These are phyloP conservation scores for Entoloma clypeatum DNA, from an alignment of 1,284 basidiomycete species.

Conservation along the genomic window DNA sequence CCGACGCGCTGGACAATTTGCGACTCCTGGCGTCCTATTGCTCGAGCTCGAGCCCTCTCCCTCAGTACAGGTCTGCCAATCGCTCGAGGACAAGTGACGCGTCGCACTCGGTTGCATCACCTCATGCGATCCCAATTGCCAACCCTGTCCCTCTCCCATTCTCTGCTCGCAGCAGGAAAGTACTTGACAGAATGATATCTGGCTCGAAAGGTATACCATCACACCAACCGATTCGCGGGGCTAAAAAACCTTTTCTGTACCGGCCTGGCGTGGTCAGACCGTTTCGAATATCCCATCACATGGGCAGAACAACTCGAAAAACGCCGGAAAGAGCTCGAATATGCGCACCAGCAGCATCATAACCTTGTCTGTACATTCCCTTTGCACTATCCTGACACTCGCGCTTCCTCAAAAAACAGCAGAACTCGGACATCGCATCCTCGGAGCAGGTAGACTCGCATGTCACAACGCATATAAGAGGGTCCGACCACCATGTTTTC, in stretches of 20 bases:
- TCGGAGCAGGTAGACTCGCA: neutral
- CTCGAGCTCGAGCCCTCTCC: no score
- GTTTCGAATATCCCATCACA: slow-evolving; percentile 8
- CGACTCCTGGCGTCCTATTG: no score
- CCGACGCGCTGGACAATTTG: no score
- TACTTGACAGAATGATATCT: slow-evolving; percentile 28
- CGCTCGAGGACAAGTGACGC: no score
- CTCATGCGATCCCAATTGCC: slow-evolving; percentile 21
- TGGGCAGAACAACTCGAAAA: slow-evolving; percentile 16
- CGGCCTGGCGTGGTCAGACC: slow-evolving; percentile 7
- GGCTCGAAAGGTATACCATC: slow-evolving; percentile 16
- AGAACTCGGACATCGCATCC: neutral
- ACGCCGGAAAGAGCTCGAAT: slow-evolving; percentile 1
- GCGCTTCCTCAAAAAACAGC: neutral
- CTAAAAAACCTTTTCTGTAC: neutral
- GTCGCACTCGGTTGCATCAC: no score
- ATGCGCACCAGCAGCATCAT: neutral
- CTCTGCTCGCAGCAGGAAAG: slow-evolving; percentile 21
- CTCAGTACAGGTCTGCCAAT: no score
- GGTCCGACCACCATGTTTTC: slow-evolving; percentile 2
- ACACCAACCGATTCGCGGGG: neutral
- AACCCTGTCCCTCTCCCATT: slow-evolving; percentile 24
- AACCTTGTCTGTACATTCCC: neutral
- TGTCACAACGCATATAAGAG: neutral
- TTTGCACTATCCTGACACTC: neutral